Conservation (phyloP, 1,139 yeast species). For the Lodderomyces elongisporus region DNA sequence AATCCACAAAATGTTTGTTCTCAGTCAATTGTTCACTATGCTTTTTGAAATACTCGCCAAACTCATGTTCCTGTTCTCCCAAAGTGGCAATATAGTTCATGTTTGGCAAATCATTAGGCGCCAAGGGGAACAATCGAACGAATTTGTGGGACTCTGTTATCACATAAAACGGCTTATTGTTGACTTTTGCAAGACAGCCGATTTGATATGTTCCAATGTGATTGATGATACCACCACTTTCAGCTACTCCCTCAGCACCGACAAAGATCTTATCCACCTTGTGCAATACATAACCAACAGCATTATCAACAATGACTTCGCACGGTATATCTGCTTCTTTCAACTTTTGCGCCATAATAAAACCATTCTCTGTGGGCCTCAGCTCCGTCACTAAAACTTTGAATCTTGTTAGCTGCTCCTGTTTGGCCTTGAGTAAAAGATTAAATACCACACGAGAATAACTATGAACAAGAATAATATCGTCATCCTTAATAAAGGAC, state of each 20-base stretch:
- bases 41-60: conserved; percentile 1
- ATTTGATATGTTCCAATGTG: conserved; percentile 94
- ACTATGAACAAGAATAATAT: conserved; percentile 84
- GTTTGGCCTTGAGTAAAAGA: conserved; percentile 68
- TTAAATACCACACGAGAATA: conserved; percentile 86
- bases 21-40: conserved; percentile 21
- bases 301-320: conserved; percentile 84
- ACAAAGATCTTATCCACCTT: conserved; percentile 89
- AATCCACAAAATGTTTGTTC: conserved; percentile 59
- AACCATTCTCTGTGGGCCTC: conserved; percentile 80
- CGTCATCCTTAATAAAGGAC: conserved; percentile 90
- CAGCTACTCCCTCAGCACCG: conserved; percentile 99
- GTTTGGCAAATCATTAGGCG: conserved; percentile 86
- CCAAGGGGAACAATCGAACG: conserved; percentile 90
- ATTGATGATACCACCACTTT: conserved; percentile 95
- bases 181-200: conserved; percentile 86
- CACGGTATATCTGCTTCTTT: conserved; percentile 84
- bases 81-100: conserved; percentile 22
- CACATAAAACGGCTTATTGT: conserved; percentile 90
- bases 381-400: conserved; percentile 92
- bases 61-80: conserved; percentile 18
- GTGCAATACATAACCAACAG: conserved; percentile 89
- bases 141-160: conserved; percentile 95
- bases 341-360: conserved; percentile 64
- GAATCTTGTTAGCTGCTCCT: conserved; percentile 68